phyloP scores from a whole-genome alignment of 2,329 filamentous ascomycete genomes.

The Periconia macrospinosa region DNA sequence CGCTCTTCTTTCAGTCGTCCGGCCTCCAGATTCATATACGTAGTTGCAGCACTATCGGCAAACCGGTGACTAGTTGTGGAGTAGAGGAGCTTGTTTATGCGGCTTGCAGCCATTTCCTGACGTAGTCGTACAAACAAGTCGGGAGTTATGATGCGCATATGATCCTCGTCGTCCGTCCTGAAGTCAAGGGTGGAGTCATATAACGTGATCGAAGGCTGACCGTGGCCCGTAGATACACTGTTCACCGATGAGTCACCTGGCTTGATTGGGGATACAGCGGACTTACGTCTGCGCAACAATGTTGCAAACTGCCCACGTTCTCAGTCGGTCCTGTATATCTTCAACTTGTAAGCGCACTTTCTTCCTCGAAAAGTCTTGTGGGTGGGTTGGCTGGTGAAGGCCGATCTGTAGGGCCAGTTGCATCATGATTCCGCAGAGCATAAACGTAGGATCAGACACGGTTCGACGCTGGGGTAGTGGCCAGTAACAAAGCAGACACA shows the following conservation, averaged over 20 bases:
- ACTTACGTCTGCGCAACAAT: constrained; percentile 73
- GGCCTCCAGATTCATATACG: constrained; percentile 40
- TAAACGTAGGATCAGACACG: constrained; percentile 78
- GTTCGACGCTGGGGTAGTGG: constrained; percentile 81
- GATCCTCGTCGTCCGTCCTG: constrained; percentile 39
- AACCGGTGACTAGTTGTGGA: constrained; percentile 36
- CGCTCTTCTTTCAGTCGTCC: constrained; percentile 41
- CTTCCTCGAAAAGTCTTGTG: constrained; percentile 79
- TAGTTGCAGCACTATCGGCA: constrained; percentile 30
- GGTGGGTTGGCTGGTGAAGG: constrained; percentile 77
- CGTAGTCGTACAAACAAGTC: constrained; percentile 40
- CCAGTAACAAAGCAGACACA: constrained; percentile 81
- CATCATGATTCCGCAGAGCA: constrained; percentile 82
- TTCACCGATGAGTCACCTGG: constrained; percentile 12
- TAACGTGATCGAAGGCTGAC: constrained; percentile 75
- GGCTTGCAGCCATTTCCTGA: constrained; percentile 43
- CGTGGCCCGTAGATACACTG: constrained; percentile 79
- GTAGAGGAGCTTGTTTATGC: constrained; percentile 42
- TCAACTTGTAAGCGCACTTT: constrained; percentile 76
- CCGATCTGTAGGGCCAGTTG: constrained; percentile 83
- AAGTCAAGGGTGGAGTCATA: constrained; percentile 71
- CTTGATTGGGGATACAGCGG: background rate
- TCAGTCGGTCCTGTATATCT: constrained; percentile 75
- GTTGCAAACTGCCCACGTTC: constrained; percentile 84
- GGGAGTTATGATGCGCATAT: constrained; percentile 41